Evolutionary conservation across 2,329 filamentous ascomycete genomes (phyloP).

Genomic region (Trichoderma lentiforme): DNA sequence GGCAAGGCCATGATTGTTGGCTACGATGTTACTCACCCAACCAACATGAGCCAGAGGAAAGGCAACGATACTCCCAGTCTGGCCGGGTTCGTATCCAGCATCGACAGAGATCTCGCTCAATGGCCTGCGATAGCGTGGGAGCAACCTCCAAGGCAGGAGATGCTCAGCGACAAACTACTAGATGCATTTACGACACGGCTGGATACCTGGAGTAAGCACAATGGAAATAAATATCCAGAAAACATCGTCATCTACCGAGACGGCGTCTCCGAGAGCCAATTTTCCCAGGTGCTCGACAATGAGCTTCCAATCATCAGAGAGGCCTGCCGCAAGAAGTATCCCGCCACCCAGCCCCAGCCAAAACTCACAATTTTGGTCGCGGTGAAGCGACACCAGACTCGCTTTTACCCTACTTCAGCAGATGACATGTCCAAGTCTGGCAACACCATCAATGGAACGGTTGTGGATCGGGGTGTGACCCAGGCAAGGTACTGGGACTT

Average conservation of each 20-base stretch:
- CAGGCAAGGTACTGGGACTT: conserved; percentile 77
- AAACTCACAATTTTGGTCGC: conserved; percentile 73
- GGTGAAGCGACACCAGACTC: conserved; percentile 84
- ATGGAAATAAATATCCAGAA: conserved; percentile 55
- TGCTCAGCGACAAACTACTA: conserved; percentile 59
- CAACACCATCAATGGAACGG: conserved; percentile 73
- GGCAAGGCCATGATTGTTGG: conserved; percentile 82
- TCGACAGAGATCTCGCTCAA: conserved; percentile 67
- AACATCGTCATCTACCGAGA: conserved; percentile 85
- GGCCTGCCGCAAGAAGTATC: conserved; percentile 62
- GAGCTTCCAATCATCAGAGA: conserved; percentile 66
- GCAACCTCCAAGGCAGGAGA: conserved; percentile 66
- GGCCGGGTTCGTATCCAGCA: conserved; percentile 74
- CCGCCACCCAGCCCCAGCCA: conserved; percentile 49
- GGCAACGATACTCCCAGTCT: conserved; percentile 60
- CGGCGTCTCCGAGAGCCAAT: conserved; percentile 86
- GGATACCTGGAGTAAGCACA: conserved; percentile 58
- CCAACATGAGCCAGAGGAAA: conserved; percentile 44
- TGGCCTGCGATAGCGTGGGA: conserved; percentile 73
- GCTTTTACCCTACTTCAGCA: conserved; percentile 70
- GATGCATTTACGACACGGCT: conserved; percentile 64
- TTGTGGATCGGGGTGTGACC: conserved; percentile 82
- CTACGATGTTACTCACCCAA: conserved; percentile 87
- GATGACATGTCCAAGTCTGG: conserved; percentile 47
- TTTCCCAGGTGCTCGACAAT: conserved; percentile 59